Conservation (phyloP, 495 filamentous ascomycete genomes). For the Cercophora newfieldiana region DNA sequence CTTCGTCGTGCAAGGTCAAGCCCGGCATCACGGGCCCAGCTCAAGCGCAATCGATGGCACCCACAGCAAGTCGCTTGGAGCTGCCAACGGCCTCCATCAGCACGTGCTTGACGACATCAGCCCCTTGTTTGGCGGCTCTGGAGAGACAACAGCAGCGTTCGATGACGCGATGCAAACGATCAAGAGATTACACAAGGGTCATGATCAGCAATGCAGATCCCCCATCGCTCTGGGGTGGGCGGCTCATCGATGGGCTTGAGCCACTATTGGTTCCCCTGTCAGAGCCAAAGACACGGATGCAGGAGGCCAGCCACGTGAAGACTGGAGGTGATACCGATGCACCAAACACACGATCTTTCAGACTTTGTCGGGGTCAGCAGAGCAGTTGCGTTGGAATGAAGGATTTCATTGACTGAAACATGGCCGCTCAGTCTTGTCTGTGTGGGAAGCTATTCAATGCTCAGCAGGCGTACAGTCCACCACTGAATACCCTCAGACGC, state of each 20-base stretch:
- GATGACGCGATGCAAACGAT: background rate
- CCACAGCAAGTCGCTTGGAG: background rate
- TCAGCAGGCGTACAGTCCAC: too few relatives aligned
- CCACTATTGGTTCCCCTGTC: background rate
- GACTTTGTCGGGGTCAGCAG: too few relatives aligned
- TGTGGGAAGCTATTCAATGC: too few relatives aligned
- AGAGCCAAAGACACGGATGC: constrained; percentile 9
- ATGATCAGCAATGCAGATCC: background rate
- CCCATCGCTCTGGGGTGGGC: background rate
- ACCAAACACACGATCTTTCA: too few relatives aligned
- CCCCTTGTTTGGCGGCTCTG: background rate
- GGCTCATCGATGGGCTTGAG: background rate
- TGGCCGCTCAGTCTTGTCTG: too few relatives aligned
- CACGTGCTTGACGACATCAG: background rate
- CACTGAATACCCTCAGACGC: too few relatives aligned
- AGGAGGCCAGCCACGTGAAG: background rate
- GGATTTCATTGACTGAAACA: background rate
- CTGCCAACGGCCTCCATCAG: background rate
- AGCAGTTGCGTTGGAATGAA: background rate
- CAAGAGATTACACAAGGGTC: background rate
- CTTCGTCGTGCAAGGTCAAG: background rate
- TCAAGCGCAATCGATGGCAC: background rate
- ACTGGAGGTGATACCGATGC: background rate
- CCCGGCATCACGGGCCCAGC: background rate
- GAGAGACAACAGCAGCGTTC: background rate